Base-by-base conservation (phyloP, 1,284 basidiomycete genomes). In the Anthracocystis setariae region DNA sequence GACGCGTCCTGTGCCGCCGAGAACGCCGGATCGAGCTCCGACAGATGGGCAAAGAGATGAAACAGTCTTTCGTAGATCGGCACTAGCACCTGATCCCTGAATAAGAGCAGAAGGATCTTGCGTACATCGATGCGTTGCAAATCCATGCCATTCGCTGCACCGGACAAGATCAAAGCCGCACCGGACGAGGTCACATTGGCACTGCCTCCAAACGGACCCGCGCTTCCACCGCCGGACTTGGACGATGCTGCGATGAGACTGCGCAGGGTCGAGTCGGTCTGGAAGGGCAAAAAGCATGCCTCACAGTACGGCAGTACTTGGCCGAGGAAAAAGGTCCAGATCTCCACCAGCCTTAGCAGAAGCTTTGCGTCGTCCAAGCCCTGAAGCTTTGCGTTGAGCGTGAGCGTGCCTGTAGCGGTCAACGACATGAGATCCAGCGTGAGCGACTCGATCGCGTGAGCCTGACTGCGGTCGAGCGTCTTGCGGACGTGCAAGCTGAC, bases 301-400 rank as follows among this genome's bases (percentile, higher is more conserved):
- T 94, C 92, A 39, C 93, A 85, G 80, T 93, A 94, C 1, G 94
- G 93, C 1, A 98, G 85, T 20, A 97, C 89, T 66, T 92, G 90
- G 69, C 92, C 91, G 90, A 93, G 96, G 85, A 96, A 97, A 85
- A 95, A 94, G 7, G 87, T 88, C 94, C 94, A 98, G 15, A 92
- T 87, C 73, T 95, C 92, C 1, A 93, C 91, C 10, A 95, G 86
- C 9, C 92, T 87, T 1, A 86, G 85, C 17, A 94, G 84, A 5
- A 97, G 86, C 73, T 89, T 88, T 45, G 90, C 88, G 45, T 81
- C 80, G 20, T 82, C 75, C 1, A 77, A 77, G 90, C 90, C 24
- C 27, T 85, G 86, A 9, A 98, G 87, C 80, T 93, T 94, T 0
- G 92, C 88, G 65, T 92, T 92, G 39, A 98, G 87, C 0, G 94